These are phyloP conservation scores for Tricharina praecox DNA, from an alignment of 495 filamentous ascomycete species.

Conservation along the genomic window DNA sequence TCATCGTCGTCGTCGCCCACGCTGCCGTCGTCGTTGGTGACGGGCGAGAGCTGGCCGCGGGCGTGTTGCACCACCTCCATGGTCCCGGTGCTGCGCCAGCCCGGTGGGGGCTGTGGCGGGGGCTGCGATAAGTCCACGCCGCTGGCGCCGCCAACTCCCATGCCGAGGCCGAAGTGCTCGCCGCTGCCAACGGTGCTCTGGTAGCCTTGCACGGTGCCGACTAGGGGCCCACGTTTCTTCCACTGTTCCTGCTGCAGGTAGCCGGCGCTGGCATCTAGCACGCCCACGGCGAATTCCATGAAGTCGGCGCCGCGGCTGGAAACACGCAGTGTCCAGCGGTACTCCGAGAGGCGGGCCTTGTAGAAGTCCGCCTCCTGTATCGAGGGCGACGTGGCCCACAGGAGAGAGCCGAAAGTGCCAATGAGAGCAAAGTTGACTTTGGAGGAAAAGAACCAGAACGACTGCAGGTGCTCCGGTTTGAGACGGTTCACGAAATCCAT, in stretches of 20 bases:
- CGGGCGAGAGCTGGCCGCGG: conserved; percentile 15
- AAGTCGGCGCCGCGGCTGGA: conserved; percentile 66
- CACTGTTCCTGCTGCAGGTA: conserved; percentile 24
- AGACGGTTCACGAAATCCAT: conserved; percentile 67
- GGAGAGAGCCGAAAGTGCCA: conserved; percentile 60
- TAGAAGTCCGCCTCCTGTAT: conserved; percentile 95
- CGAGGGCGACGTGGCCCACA: conserved; percentile 61
- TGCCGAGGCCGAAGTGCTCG: conserved; percentile 20
- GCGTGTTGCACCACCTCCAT: conserved; percentile 10
- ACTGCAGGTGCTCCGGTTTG: conserved; percentile 49
- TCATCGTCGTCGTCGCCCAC: conserved; percentile 14
- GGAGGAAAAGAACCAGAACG: conserved; percentile 71
- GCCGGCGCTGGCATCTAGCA: conserved; percentile 38
- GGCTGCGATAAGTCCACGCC: conserved; percentile 9
- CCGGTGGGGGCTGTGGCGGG: conserved; percentile 8
- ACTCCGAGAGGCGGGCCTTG: conserved; percentile 65
- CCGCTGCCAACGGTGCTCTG: conserved; percentile 17
- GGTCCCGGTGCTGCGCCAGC: conserved; percentile 12
- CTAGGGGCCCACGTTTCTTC: conserved; percentile 11
- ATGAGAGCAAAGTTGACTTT: conserved; percentile 69
- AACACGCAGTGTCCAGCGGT: conserved; percentile 83
- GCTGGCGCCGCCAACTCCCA: conserved; percentile 19
- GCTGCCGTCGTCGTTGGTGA: conserved; percentile 14
- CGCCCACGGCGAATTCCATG: conserved; percentile 56
- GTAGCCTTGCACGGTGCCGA: conserved; percentile 14